These are phyloP conservation scores for Triadica sebifera DNA, from an alignment of 345 rosid genomes.

Conservation along the genomic window DNA sequence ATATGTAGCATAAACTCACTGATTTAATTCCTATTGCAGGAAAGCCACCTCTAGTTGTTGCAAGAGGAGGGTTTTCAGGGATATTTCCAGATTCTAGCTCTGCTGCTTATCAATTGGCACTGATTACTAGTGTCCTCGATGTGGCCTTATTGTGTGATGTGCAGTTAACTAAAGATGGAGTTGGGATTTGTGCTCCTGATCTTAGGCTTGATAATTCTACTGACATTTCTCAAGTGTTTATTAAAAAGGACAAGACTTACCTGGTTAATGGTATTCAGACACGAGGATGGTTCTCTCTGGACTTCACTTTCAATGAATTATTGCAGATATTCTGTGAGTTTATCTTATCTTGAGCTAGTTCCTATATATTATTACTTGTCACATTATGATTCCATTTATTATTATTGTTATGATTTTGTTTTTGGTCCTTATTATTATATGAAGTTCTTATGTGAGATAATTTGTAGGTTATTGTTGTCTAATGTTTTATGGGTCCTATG, in stretches of 20 bases:
- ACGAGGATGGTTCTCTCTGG: conserved; percentile 71
- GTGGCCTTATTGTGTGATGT: conserved; percentile 76
- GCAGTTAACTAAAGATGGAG: conserved; percentile 74
- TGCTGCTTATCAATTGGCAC: conserved; percentile 45
- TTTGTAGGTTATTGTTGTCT: not conserved
- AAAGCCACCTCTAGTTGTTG: conserved; percentile 57
- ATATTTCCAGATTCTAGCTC: conserved; percentile 67
- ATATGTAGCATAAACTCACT: not conserved
- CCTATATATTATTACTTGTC: not conserved
- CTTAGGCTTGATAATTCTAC: conserved; percentile 56
- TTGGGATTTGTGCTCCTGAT: conserved; percentile 75
- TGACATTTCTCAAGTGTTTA: conserved; percentile 5
- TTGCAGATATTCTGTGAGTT: conserved; percentile 53
- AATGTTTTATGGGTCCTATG: not conserved
- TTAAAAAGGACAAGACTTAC: conserved; percentile 27
- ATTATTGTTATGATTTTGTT: not conserved
- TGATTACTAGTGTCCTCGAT: conserved; percentile 28
- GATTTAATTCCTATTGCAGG: conserved; percentile 44
- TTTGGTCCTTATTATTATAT: not conserved
- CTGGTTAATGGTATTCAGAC: conserved; percentile 52
- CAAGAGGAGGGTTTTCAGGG: conserved; percentile 94
- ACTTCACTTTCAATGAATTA: conserved; percentile 53
- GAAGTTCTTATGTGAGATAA: not conserved
- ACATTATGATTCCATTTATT: not conserved
- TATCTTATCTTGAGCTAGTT: not conserved